phyloP scores from a whole-genome alignment of 345 rosid genomes.

The Populus pruinosa region DNA sequence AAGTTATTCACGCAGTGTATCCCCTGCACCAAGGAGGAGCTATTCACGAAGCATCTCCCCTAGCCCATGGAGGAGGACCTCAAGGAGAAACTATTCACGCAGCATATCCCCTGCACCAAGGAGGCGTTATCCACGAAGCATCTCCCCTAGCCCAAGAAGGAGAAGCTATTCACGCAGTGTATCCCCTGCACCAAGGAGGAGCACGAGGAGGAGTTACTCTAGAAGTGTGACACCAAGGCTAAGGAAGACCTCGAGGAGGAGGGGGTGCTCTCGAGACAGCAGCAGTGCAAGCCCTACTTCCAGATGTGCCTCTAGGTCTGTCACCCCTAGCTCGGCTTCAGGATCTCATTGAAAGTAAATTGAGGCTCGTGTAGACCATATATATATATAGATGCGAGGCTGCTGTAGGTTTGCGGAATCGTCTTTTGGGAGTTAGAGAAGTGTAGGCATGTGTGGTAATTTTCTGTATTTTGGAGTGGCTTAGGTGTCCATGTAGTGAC shows the following conservation, averaged over 20 bases:
- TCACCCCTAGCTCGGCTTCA: slow-evolving; percentile 43
- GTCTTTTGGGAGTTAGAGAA: not conserved
- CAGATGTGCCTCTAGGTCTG: slow-evolving; percentile 62
- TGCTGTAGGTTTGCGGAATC: not conserved
- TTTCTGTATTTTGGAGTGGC: not conserved
- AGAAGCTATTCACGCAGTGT: slow-evolving; percentile 38
- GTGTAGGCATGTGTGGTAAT: not conserved
- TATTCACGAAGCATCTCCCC: slow-evolving; percentile 10
- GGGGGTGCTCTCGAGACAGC: slow-evolving; percentile 14
- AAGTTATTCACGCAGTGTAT: slow-evolving; percentile 42
- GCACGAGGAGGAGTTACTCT: slow-evolving; percentile 33
- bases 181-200: slow-evolving; percentile 35
- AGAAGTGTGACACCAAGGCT: slow-evolving; percentile 33
- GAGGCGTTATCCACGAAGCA: slow-evolving; percentile 9
- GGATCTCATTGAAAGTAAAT: slow-evolving; percentile 19
- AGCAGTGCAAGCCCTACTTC: slow-evolving; percentile 40
- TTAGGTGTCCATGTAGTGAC: not conserved
- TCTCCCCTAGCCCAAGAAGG: slow-evolving; percentile 9
- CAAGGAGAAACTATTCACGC: slow-evolving; percentile 26
- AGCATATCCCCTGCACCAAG: slow-evolving; percentile 37
- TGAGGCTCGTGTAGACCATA: not conserved
- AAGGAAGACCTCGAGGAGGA: slow-evolving; percentile 27
- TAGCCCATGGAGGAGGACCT: not conserved
- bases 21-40: slow-evolving; percentile 31
- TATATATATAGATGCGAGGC: not conserved